Conservation (phyloP, 106 monocot genomes). For the Platanthera zijinensis region DNA sequence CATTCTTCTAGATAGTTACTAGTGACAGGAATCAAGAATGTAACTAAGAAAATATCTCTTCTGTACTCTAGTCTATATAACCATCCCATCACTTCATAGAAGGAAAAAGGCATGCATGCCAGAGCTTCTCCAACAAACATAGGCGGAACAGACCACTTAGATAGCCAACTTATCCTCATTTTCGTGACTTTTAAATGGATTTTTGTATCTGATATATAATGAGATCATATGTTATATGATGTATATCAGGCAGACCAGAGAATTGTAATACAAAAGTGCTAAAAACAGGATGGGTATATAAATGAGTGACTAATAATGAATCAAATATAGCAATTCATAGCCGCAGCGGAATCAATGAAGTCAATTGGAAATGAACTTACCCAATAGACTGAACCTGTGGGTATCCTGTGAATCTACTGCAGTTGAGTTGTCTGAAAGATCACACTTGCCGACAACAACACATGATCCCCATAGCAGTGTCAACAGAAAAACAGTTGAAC, state of each 20-base stretch:
- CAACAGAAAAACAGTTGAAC: constrained; percentile 81
- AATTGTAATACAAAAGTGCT: background rate
- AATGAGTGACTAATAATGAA: background rate
- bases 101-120: background rate
- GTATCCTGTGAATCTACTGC: constrained; percentile 77
- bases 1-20: background rate
- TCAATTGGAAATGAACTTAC: constrained; percentile 27
- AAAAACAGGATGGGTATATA: background rate
- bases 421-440: constrained; percentile 63
- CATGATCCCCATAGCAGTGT: constrained; percentile 83
- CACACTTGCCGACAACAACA: constrained; percentile 74
- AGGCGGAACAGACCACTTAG: background rate
- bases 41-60: background rate
- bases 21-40: background rate
- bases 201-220: background rate
- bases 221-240: background rate
- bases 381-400: constrained; percentile 56
- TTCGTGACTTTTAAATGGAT: background rate
- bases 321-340: too few species aligned
- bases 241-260: background rate
- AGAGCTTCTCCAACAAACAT: background rate
- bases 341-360: background rate
- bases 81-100: background rate
- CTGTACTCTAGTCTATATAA: background rate
- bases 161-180: background rate